phyloP scores from a whole-genome alignment of 2,329 filamentous ascomycete species.

The Nakataea oryzae region DNA sequence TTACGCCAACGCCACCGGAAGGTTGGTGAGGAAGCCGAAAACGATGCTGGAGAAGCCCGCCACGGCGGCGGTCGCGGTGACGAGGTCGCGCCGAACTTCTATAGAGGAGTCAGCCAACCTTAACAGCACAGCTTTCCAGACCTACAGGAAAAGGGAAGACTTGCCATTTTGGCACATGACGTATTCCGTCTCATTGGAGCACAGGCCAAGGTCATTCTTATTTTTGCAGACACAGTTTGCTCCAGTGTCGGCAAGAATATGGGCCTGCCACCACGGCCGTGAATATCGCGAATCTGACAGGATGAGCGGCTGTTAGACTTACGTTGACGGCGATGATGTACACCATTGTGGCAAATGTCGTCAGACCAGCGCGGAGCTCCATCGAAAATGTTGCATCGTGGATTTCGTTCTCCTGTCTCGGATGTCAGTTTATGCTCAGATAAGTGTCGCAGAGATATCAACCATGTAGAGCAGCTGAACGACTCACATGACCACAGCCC shows the following conservation, averaged over 20 bases:
- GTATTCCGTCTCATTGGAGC: conserved; percentile 24
- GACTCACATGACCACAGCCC: conserved; percentile 55
- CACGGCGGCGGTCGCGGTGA: conserved; percentile 76
- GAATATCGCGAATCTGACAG: not conserved
- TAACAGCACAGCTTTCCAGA: not conserved
- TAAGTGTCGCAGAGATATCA: no score
- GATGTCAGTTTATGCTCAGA: not conserved
- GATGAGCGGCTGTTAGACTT: conserved; percentile 10
- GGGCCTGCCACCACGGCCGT: conserved; percentile 37
- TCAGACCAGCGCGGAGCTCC: conserved; percentile 69
- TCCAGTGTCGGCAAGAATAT: conserved; percentile 64
- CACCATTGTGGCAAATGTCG: conserved; percentile 73
- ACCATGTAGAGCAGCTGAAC: not conserved
- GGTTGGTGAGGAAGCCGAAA: conserved; percentile 74
- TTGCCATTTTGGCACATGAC: not conserved
- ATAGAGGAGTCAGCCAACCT: conserved; percentile 2
- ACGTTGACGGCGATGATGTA: conserved; percentile 73
- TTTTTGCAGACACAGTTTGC: conserved; percentile 62
- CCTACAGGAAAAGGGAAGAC: not conserved
- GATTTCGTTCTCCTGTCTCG: conserved; percentile 44
- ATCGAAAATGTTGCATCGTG: conserved; percentile 61
- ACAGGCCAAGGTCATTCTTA: conserved; percentile 28
- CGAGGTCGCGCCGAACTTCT: conserved; percentile 64
- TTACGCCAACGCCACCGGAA: conserved; percentile 67
- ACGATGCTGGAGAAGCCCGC: conserved; percentile 63